Base-by-base conservation (phyloP, 164 flowering plant species). In the Stephania japonica region DNA sequence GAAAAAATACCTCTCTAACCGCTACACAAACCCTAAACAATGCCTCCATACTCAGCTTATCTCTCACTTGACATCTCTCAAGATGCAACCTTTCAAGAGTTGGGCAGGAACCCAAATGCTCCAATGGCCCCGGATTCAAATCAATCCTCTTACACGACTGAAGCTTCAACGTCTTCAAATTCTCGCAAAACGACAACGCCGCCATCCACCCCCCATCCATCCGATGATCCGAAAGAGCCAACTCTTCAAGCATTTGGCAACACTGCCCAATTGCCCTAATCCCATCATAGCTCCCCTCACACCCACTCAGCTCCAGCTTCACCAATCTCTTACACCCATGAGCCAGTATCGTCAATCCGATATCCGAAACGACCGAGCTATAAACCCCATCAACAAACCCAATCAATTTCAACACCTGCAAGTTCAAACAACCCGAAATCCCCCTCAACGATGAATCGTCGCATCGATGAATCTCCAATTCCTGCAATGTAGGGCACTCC, bases 271-370 rank as follows among this genome's bases (percentile, higher is more conserved):
- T 91, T 0, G 97, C 98, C 70, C 85, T 89, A 56, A 93, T 87
- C 82, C 99, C 99, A 56, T 87, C 98, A 78, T 91, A 92, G 70
- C 97, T 91, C 70, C 99, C 99, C 77, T 90, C 93, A 74, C 98
- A 96, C 23, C 98, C 95, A 69, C 77, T 73, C 64, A 96, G 75
- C 87, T 93, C 98, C 65, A 96, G 87, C 89, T 89, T 93, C 76
- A 92, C 90, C 75, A 96, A 80, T 64, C 97, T 80, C 78, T 79
- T 85, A 75, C 99, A 92, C 61, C 96, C 98, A 53, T 93, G 95
- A 0, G 97, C 99, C 74, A 96, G 78, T 49, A 93, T 87, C 7
- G 97, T 96, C 76, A 96, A 76, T 64, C 99, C 98, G 59, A 92
- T 80, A 81, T 96, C 99, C 7, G 97, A 79, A 67, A 93, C 83